A percentile compares a stretch with the other conserved stretches of the same genome.
phyloP scores from a whole-genome alignment of 1,284 basidiomycete species.

The Phellopilus nigrolimitatus region DNA sequence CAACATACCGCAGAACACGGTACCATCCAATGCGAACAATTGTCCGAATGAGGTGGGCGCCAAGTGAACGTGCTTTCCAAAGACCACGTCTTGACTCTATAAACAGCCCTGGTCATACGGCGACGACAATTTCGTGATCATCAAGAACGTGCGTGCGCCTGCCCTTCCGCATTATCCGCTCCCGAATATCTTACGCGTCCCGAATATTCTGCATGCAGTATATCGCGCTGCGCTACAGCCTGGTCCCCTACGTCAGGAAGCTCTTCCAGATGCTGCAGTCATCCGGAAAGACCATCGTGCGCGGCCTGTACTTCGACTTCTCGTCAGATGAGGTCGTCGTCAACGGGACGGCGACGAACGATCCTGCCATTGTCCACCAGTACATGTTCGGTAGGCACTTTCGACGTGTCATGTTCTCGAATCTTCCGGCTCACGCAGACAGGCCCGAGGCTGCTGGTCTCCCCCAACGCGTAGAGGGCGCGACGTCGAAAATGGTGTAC shows the following conservation, averaged over 20 bases:
- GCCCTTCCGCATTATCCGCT: background rate
- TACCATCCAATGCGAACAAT: slow-evolving; percentile 30
- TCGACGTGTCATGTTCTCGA: background rate
- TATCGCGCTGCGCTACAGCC: slow-evolving; percentile 35
- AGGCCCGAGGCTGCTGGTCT: slow-evolving; percentile 35
- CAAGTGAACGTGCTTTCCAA: background rate
- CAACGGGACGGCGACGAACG: slow-evolving; percentile 31
- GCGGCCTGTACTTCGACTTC: slow-evolving; percentile 37
- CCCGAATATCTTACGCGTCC: no score
- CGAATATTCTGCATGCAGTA: slow-evolving; percentile 30
- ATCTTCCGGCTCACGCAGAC: background rate
- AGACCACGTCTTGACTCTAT: background rate
- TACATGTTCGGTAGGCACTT: slow-evolving; percentile 34
- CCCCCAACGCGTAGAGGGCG: slow-evolving; percentile 33
- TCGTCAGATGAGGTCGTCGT: slow-evolving; percentile 32
- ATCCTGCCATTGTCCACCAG: slow-evolving; percentile 33
- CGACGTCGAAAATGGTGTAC: slow-evolving; percentile 33
- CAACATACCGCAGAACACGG: slow-evolving; percentile 27
- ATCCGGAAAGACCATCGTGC: slow-evolving; percentile 35
- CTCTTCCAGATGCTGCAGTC: slow-evolving; percentile 34
- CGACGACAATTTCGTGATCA: slow-evolving; percentile 35
- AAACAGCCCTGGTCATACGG: slow-evolving; percentile 38
- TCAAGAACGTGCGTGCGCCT: slow-evolving; percentile 31
- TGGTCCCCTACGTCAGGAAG: slow-evolving; percentile 34
- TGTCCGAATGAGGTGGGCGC: slow-evolving; percentile 35